These are phyloP conservation scores for Pseudomicrostroma phylloplanum DNA, from an alignment of 1,284 basidiomycete genomes.

Conservation along the genomic window DNA sequence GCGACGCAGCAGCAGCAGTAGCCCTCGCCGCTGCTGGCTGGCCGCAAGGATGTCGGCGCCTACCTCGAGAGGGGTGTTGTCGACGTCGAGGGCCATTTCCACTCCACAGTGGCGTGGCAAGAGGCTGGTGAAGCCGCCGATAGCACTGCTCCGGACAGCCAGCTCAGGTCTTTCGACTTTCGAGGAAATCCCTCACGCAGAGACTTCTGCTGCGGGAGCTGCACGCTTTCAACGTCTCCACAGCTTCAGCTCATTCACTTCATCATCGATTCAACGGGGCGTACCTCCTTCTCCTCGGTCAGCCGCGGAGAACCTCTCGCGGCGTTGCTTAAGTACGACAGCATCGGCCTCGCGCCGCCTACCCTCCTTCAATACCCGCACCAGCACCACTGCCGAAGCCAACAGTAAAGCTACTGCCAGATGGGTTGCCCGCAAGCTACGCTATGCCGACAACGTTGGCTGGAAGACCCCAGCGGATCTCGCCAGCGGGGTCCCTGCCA, in stretches of 20 bases:
- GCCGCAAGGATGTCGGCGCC: no score
- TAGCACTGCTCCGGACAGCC: no score
- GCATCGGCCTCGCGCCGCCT: not conserved
- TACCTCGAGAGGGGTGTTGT: no score
- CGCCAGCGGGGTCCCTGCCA: not conserved
- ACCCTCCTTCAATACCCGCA: not conserved
- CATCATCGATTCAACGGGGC: no score
- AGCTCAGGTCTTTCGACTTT: no score
- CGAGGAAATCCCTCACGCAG: not conserved
- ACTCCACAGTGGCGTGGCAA: no score
- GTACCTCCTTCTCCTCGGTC: not conserved
- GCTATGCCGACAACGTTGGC: not conserved
- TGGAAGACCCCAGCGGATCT: slow-evolving; percentile 1
- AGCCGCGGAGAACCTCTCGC: not conserved
- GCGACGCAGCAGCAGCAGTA: no score
- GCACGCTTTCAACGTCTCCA: not conserved
- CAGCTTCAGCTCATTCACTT: no score
- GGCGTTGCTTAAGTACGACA: not conserved
- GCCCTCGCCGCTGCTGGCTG: no score
- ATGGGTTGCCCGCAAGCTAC: not conserved
- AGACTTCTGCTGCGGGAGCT: not conserved
- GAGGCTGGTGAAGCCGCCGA: no score
- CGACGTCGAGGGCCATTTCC: no score
- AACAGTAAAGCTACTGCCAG: not conserved
- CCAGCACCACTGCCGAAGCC: not conserved